phyloP scores from a whole-genome alignment of 2,329 filamentous ascomycete species.

The Curvularia eragrostidis region DNA sequence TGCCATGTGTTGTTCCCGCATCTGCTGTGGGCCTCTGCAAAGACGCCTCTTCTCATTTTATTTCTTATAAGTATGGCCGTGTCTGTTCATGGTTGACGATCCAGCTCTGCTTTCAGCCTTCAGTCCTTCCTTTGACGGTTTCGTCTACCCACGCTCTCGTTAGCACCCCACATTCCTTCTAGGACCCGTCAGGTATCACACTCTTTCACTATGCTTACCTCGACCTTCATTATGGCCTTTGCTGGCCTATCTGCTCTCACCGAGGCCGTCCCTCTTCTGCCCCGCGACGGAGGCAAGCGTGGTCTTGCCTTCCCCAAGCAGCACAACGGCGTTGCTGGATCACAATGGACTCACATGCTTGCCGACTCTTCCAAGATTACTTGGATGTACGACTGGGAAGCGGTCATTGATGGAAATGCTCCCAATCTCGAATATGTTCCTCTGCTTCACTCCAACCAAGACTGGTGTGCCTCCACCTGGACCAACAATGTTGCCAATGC shows the following conservation, averaged over 20 bases:
- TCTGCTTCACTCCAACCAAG: constrained; percentile 49
- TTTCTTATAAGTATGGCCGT: constrained; percentile 20
- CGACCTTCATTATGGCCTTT: constrained; percentile 37
- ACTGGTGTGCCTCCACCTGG: constrained; percentile 40
- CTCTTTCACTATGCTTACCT: constrained; percentile 30
- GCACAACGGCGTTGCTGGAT: constrained; percentile 31
- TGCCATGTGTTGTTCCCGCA: constrained; percentile 19
- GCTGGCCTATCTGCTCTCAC: constrained; percentile 38
- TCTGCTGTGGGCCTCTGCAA: constrained; percentile 17
- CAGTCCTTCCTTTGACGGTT: constrained; percentile 21
- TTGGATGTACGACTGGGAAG: constrained; percentile 75
- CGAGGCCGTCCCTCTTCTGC: constrained; percentile 36
- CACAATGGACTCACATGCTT: constrained; percentile 33
- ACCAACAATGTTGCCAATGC: constrained; percentile 36
- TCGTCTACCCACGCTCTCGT: constrained; percentile 15
- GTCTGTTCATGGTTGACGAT: constrained; percentile 1
- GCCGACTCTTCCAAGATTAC: constrained; percentile 48
- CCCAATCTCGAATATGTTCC: constrained; percentile 67
- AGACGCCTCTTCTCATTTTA: constrained; percentile 20
- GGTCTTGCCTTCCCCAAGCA: constrained; percentile 42
- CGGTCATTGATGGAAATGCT: constrained; percentile 51
- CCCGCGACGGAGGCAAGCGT: constrained; percentile 36
- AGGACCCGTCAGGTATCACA: constrained; percentile 14
- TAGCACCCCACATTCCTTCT: constrained; percentile 26
- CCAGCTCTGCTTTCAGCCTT: constrained; percentile 5